Evolutionary conservation across 345 rosid species (phyloP).

Genomic region (Brassica cretica): DNA sequence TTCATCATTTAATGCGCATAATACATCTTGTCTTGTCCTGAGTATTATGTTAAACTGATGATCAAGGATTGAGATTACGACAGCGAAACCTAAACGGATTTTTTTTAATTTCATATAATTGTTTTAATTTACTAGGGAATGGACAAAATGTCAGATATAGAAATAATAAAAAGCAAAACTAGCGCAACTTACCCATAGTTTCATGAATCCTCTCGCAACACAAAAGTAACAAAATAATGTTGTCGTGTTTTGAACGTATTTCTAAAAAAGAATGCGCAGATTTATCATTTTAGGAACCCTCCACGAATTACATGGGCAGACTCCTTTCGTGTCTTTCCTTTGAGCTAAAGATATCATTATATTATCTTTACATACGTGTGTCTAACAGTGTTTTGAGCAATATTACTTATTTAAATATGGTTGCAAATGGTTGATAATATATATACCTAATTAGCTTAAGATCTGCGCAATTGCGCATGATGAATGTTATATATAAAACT

Average conservation of each 20-base stretch:
- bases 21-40: not conserved
- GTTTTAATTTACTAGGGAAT: constrained; percentile 20
- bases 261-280: not conserved
- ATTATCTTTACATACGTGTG: not conserved
- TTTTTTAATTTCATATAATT: not conserved
- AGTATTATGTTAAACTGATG: not conserved
- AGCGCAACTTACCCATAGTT: constrained; percentile 36
- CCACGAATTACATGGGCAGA: constrained; percentile 29
- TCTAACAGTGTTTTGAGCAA: not conserved
- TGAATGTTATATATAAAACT: too few species aligned
- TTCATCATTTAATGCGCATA: not conserved
- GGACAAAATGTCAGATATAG: constrained; percentile 35
- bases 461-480: too few species aligned
- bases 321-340: constrained; percentile 32
- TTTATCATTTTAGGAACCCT: constrained; percentile 18
- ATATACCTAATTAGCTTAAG: too few species aligned
- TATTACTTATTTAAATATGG: not conserved
- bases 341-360: constrained; percentile 21
- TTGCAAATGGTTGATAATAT: not conserved
- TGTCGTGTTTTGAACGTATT: constrained; percentile 27
- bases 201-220: constrained; percentile 35
- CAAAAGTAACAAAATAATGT: constrained; percentile 27
- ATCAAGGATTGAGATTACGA: not conserved
- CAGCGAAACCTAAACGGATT: not conserved
- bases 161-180: constrained; percentile 30